A percentile compares a stretch with the other conserved stretches of the same genome.
Evolutionary conservation across 331 rosid species (phyloP).

Genomic region (Phaseolus coccineus): DNA sequence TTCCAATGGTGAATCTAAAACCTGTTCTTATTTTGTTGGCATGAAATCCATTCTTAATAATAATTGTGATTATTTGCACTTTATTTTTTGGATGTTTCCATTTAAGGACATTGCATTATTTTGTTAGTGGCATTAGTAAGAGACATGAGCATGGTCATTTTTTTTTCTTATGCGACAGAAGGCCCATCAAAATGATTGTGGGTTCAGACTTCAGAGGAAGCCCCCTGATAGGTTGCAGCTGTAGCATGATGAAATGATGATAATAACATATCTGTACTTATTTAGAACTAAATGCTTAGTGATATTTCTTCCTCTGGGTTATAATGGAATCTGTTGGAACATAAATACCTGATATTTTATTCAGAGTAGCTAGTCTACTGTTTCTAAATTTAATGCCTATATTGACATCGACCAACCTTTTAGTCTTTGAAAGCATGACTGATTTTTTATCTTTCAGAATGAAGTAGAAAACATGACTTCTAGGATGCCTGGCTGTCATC

Average conservation of each 20-base stretch:
- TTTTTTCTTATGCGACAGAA: background rate
- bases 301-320: background rate
- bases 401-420: background rate
- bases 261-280: background rate
- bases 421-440: conserved; percentile 28
- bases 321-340: background rate
- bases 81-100: background rate
- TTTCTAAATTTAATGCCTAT: conserved; percentile 6
- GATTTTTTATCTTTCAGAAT: conserved; percentile 58
- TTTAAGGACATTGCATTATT: conserved; percentile 24
- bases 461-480: conserved; percentile 76
- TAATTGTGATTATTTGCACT: background rate
- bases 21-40: conserved; percentile 9
- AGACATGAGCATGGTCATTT: background rate
- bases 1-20: conserved; percentile 67
- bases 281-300: conserved; percentile 8
- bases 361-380: background rate
- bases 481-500: conserved; percentile 96
- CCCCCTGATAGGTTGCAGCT: background rate
- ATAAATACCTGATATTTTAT: background rate
- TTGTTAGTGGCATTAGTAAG: conserved; percentile 14
- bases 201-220: conserved; percentile 6
- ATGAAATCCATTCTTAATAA: conserved; percentile 35
- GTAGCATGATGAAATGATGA: conserved; percentile 22
- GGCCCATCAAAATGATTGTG: background rate